A percentile compares a stretch with the other conserved stretches of the same genome.
These are phyloP conservation scores for Clitoria ternatea DNA, from an alignment of 306 rosid species.

Conservation along the genomic window DNA sequence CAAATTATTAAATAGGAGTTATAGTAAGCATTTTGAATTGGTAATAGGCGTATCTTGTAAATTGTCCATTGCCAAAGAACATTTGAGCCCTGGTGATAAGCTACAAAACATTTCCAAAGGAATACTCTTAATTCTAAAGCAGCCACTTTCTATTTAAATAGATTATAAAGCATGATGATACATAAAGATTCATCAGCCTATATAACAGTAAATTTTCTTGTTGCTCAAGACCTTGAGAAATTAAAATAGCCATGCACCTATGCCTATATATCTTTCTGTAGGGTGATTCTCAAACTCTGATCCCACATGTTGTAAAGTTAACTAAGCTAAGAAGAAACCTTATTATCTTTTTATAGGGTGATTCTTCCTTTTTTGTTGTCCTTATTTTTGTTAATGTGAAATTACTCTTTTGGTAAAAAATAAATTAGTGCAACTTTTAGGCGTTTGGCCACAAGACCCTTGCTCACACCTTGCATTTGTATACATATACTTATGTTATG, in stretches of 20 bases:
- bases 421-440: too few species aligned
- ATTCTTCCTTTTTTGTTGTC: background rate
- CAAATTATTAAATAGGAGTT: too few species aligned
- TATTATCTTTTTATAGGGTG: background rate
- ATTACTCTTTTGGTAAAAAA: background rate
- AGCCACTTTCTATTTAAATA: slow-evolving; percentile 7
- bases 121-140: background rate
- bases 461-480: too few species aligned
- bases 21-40: too few species aligned
- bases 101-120: background rate
- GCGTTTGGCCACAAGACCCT: too few species aligned
- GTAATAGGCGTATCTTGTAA: too few species aligned
- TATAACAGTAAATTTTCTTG: slow-evolving; percentile 21
- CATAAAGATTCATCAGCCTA: slow-evolving; percentile 19
- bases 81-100: too few species aligned
- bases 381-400: background rate
- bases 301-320: slow-evolving; percentile 9
- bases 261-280: slow-evolving; percentile 12
- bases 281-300: slow-evolving; percentile 27
- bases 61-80: too few species aligned
- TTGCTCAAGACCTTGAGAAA: slow-evolving; percentile 13
- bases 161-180: background rate
- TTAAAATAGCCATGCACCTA: slow-evolving; percentile 3
- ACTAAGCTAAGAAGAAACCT: background rate
- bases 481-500: too few species aligned